phyloP scores from a whole-genome alignment of 305 asterid genomes.

The Solanum aculeatissimum region DNA sequence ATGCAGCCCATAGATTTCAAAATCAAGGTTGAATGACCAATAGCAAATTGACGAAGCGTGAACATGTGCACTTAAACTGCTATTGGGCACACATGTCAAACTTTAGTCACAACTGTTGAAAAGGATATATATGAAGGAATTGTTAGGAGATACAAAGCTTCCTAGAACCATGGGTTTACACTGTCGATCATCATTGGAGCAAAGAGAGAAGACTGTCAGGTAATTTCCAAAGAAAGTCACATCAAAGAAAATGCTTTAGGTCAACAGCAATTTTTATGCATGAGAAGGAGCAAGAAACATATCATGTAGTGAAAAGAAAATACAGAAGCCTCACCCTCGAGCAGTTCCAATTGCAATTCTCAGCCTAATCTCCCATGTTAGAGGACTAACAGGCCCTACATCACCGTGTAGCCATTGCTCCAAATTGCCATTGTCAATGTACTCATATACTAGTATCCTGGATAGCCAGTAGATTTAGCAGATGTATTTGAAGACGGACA shows the following conservation, averaged over 20 bases:
- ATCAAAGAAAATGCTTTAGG: background rate
- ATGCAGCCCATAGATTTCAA: background rate
- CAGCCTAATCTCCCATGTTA: constrained; percentile 86
- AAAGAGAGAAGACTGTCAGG: background rate
- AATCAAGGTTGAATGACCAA: background rate
- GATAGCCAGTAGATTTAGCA: constrained; percentile 1
- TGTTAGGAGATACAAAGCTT: background rate
- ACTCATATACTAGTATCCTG: constrained; percentile 88
- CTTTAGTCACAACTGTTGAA: background rate
- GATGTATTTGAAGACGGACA: background rate
- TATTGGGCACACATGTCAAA: background rate
- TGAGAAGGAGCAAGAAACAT: background rate
- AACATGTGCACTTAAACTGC: background rate
- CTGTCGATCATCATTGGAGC: background rate
- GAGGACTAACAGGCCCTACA: constrained; percentile 71
- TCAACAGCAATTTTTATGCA: background rate
- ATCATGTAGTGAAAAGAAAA: background rate
- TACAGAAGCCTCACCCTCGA: constrained; percentile 44
- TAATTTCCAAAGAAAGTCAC: background rate
- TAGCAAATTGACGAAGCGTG: background rate
- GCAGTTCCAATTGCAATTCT: constrained; percentile 83
- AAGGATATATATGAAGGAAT: background rate
- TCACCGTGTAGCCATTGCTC: constrained; percentile 96
- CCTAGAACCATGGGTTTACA: background rate
- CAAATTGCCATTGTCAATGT: constrained; percentile 73